Base-by-base conservation (phyloP, 768 basidiomycete species). In the Collybia sordida region DNA sequence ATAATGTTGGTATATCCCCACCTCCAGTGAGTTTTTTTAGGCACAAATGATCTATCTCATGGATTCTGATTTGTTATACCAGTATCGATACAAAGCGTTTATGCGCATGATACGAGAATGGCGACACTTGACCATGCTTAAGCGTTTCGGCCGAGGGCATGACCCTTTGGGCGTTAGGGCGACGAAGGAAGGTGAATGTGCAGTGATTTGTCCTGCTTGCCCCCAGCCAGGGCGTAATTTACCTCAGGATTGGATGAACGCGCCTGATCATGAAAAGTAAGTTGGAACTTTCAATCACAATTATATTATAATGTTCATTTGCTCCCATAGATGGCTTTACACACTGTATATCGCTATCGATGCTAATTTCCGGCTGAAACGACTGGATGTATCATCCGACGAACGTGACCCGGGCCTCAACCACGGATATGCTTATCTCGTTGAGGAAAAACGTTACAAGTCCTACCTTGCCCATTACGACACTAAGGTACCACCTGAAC, bases 181-280 rank as follows among this genome's bases (percentile, higher is more conserved):
- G 3, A 68, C 67, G 0, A 22, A 45, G 25, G 44, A 47, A 12
- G 69, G 69, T 0, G 59, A 65, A 50, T 55, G 63, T 15, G 65
- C 64, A 0, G 48, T 71, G 1, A 39, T 54, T 1, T 74, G 71
- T 40, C 67, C 65, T 1, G 66, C 67, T 0, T 72, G 71, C 49
- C 72, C 71, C 0, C 63, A 63, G 0, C 66, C 63, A 0, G 63
- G 56, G 0, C 56, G 62, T 1, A 72, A 71, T 52, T 39, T 73
- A 0, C 63, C 63, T 0, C 42, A 47, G 1, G 54, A 55, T 15
- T 70, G 63, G 64, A 42, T 59, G 17, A 22, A 59, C 8, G 55
- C 45, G 0, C 40, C 58, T 0, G 25, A 37, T 2, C 43, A 63
- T 11, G n/a, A 41, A 2, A 23, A 44, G 62, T 63, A 50, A 21